phyloP scores from a whole-genome alignment of 2,329 filamentous ascomycete genomes.

The Diaporthe citrichinensis region DNA sequence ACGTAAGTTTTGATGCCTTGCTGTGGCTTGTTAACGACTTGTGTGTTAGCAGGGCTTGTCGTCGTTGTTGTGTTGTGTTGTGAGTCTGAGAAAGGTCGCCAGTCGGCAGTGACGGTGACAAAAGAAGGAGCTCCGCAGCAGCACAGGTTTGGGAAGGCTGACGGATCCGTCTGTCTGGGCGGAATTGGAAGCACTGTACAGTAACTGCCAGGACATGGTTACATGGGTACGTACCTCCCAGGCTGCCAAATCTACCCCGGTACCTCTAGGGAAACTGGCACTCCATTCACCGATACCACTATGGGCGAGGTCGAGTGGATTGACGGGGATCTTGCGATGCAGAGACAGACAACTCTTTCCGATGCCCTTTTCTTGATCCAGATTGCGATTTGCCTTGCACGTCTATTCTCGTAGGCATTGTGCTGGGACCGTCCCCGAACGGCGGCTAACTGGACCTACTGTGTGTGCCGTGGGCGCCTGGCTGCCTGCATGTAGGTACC shows the following conservation, averaged over 20 bases:
- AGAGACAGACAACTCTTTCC: not conserved
- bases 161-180: constrained; percentile 19
- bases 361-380: not conserved
- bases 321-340: not conserved
- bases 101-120: constrained; percentile 6
- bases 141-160: constrained; percentile 8
- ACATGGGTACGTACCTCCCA: constrained; percentile 6
- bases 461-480: not conserved
- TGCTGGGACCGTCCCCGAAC: not conserved
- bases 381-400: not conserved
- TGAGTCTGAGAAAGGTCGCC: not conserved
- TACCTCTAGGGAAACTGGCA: not conserved
- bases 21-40: not conserved
- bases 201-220: not conserved
- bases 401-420: not conserved
- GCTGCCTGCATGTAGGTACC: not conserved
- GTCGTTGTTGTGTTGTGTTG: constrained; percentile 10
- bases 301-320: not conserved
- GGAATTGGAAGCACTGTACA: constrained; percentile 5
- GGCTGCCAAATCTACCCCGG: not conserved
- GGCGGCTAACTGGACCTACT: not conserved
- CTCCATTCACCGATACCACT: not conserved
- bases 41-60: not conserved
- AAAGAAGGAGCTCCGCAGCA: constrained; percentile 32
- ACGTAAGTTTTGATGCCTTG: no score